Conservation (phyloP, 2,329 filamentous ascomycete species). For the Aspergillus viridinutans region DNA sequence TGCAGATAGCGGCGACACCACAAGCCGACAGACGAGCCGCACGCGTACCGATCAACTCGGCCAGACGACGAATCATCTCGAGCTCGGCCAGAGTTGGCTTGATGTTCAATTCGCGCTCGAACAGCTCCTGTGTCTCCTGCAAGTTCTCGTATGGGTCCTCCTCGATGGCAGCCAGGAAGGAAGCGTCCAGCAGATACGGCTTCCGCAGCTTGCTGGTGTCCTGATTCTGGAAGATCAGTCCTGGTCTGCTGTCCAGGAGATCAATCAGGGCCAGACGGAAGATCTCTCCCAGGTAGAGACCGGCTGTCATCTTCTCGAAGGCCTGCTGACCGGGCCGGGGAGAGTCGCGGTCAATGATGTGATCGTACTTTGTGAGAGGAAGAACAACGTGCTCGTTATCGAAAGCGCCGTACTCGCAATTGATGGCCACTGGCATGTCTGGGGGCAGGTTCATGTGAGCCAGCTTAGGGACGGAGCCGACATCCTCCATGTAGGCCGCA, state of each 20-base stretch:
- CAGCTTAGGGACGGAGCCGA: slow-evolving; percentile 87
- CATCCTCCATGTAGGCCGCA: slow-evolving; percentile 95
- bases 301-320: slow-evolving; percentile 97
- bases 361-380: slow-evolving; percentile 78
- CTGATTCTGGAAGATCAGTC: slow-evolving; percentile 76
- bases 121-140: slow-evolving; percentile 78
- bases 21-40: slow-evolving; percentile 90
- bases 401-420: slow-evolving; percentile 96
- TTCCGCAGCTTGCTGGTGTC: slow-evolving; percentile 76
- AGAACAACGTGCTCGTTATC: slow-evolving; percentile 90
- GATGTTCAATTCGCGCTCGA: slow-evolving; percentile 71
- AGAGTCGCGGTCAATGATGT: slow-evolving; percentile 83
- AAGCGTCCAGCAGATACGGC: slow-evolving; percentile 85
- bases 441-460: slow-evolving; percentile 83
- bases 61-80: slow-evolving; percentile 80
- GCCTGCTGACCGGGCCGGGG: slow-evolving; percentile 90
- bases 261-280: slow-evolving; percentile 85
- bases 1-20: slow-evolving; percentile 92
- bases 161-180: slow-evolving; percentile 89
- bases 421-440: slow-evolving; percentile 85
- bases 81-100: slow-evolving; percentile 70
- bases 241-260: slow-evolving; percentile 71
- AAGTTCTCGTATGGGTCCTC: slow-evolving; percentile 96
- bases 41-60: slow-evolving; percentile 91
- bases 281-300: slow-evolving; percentile 89